These are phyloP conservation scores for Leishmania tarentolae DNA, from an alignment of 208 protist species.

Conservation along the genomic window DNA sequence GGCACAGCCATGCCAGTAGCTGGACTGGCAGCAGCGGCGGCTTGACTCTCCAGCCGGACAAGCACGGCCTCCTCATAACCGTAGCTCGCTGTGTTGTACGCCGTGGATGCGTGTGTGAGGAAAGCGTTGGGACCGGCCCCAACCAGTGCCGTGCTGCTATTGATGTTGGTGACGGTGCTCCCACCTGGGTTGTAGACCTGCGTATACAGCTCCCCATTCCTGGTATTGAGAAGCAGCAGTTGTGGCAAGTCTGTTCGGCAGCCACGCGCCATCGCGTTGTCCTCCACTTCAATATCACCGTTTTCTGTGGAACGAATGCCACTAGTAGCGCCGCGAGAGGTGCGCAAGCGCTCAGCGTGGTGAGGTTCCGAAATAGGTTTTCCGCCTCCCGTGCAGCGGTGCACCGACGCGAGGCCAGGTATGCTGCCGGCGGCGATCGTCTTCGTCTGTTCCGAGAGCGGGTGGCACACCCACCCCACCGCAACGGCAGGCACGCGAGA, in stretches of 20 bases:
- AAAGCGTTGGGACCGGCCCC: conserved; percentile 66
- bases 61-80: conserved; percentile 16
- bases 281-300: background rate
- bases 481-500: conserved; percentile 47
- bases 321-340: background rate
- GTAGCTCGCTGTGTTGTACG: conserved; percentile 10
- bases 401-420: background rate
- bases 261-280: conserved; percentile 26
- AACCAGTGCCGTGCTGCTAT: conserved; percentile 34
- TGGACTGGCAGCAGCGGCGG: background rate
- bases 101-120: conserved; percentile 5
- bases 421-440: background rate
- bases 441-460: background rate
- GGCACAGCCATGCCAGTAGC: background rate
- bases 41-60: conserved; percentile 16
- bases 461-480: conserved; percentile 41
- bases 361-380: background rate
- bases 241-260: conserved; percentile 43
- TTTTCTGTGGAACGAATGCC: background rate
- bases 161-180: conserved; percentile 36
- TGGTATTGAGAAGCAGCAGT: conserved; percentile 55
- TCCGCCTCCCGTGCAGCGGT: background rate
- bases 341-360: background rate
- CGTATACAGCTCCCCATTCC: conserved; percentile 64
- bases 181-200: conserved; percentile 60